phyloP scores from a whole-genome alignment of 345 rosid genomes.

The Populus tremula region DNA sequence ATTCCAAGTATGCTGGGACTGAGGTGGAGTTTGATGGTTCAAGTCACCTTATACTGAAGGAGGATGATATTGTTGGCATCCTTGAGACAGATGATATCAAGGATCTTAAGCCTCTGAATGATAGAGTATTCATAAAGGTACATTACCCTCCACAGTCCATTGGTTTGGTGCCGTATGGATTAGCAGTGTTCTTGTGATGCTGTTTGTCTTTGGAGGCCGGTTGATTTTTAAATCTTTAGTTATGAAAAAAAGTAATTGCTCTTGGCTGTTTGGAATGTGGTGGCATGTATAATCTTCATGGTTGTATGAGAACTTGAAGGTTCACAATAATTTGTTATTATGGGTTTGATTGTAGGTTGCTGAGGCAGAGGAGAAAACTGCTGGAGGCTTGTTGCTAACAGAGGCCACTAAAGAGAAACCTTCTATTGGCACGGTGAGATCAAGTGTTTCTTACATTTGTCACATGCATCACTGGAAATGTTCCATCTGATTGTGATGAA shows the following conservation, averaged over 20 bases:
- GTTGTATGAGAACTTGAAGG: not conserved
- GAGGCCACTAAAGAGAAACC: constrained; percentile 91
- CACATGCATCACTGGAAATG: not conserved
- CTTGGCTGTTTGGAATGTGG: not conserved
- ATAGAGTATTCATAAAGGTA: constrained; percentile 85
- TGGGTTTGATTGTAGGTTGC: constrained; percentile 51
- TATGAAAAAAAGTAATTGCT: not conserved
- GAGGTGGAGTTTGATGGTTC: constrained; percentile 76
- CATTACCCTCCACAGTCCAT: not conserved
- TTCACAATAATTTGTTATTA: not conserved
- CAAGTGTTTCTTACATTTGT: not conserved
- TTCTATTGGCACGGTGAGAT: constrained; percentile 73
- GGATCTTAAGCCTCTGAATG: constrained; percentile 91
- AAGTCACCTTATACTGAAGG: constrained; percentile 81
- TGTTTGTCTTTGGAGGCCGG: not conserved
- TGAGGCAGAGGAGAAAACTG: constrained; percentile 88
- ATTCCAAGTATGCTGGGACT: constrained; percentile 91
- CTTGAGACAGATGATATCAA: constrained; percentile 91
- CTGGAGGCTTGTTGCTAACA: constrained; percentile 88
- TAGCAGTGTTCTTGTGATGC: too few relatives aligned
- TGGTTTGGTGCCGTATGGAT: not conserved
- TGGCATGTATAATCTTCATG: not conserved
- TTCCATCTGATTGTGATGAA: not conserved
- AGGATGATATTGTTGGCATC: constrained; percentile 87
- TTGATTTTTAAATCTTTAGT: not conserved